A percentile compares a stretch with the other conserved stretches of the same genome.
Conservation (phyloP, 352 stramenopile genomes). For the Phytophthora podocarpi region DNA sequence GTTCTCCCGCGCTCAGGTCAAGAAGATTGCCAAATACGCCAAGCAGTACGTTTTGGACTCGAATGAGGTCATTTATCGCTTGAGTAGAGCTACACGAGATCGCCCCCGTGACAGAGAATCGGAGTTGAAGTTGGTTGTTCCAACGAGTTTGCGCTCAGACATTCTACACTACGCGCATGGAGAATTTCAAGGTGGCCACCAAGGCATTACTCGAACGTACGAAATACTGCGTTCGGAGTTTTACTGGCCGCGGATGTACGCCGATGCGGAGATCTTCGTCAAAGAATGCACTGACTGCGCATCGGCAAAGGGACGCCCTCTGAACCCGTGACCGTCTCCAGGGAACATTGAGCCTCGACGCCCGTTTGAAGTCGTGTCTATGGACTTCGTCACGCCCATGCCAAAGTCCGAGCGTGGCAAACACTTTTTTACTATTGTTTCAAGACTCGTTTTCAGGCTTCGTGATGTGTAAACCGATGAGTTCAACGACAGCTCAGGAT, state of each 20-base stretch:
- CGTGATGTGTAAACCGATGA: conserved; percentile 1
- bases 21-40: no score
- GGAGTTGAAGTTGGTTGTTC: no score
- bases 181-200: neutral
- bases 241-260: neutral
- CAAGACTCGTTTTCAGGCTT: neutral
- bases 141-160: neutral
- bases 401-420: neutral
- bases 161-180: no score
- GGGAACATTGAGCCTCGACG: neutral
- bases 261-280: neutral
- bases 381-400: neutral
- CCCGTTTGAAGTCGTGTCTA: neutral
- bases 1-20: no score
- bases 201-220: neutral
- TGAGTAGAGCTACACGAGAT: no score
- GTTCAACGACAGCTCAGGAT: neutral
- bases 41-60: no score
- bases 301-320: no score
- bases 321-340: neutral
- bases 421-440: neutral
- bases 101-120: no score
- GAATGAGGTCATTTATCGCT: no score
- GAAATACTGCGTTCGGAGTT: neutral
- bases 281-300: no score